These are phyloP conservation scores for Yamadazyma dushanensis DNA, from an alignment of 1,139 yeast species.

Conservation along the genomic window DNA sequence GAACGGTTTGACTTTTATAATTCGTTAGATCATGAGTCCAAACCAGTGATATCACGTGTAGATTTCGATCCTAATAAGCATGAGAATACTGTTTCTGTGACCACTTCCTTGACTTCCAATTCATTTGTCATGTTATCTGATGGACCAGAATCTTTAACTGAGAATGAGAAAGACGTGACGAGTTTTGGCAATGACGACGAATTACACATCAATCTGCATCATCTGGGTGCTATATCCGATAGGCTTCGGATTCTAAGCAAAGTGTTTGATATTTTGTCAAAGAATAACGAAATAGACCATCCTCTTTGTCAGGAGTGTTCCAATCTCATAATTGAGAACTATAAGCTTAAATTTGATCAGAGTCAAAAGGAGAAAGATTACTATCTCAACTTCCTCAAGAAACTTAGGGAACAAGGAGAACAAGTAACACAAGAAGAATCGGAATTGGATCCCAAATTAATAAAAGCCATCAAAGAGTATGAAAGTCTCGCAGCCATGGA, in stretches of 20 bases:
- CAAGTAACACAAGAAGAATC: constrained; percentile 14
- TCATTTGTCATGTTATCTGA: constrained; percentile 37
- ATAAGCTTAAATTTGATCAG: constrained; percentile 71
- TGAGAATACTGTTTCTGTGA: constrained; percentile 17
- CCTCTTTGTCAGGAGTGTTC: constrained; percentile 92
- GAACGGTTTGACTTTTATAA: constrained; percentile 32
- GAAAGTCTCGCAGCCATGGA: constrained; percentile 34
- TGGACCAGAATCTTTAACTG: constrained; percentile 11
- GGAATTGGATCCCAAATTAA: constrained; percentile 37
- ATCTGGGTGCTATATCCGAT: constrained; percentile 26
- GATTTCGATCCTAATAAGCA: constrained; percentile 10
- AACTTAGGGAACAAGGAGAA: constrained; percentile 54
- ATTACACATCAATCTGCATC: not conserved
- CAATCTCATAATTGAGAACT: constrained; percentile 59
- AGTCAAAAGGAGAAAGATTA: constrained; percentile 76
- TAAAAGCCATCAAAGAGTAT: constrained; percentile 42
- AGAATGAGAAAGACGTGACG: not conserved
- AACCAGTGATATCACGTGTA: constrained; percentile 21
- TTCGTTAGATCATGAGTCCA: constrained; percentile 15
- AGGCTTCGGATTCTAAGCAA: constrained; percentile 62
- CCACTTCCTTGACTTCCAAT: constrained; percentile 22
- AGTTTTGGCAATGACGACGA: constrained; percentile 6
- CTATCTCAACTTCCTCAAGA: constrained; percentile 70
- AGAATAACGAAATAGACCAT: constrained; percentile 76
- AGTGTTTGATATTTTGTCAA: constrained; percentile 52